Evolutionary conservation across 306 rosid species (phyloP), one percentile per base, ranked within the genome.

Genomic region (Potentilla sterilis): DNA sequence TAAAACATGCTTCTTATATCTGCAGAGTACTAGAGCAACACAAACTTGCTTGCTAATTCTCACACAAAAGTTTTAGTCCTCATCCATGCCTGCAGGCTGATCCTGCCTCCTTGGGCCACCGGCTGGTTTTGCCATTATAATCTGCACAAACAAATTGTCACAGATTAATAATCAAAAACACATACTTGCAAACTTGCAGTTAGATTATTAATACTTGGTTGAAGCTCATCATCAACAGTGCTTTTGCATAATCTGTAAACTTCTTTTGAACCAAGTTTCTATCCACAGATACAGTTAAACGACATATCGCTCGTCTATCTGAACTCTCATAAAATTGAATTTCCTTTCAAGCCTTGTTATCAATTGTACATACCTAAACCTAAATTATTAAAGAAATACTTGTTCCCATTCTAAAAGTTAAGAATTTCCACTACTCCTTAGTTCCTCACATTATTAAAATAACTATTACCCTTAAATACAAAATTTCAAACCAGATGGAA

Each of bases 51-150:
- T 62, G 67, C 32, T 47, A 61, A 12, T 21, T 55, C 48, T 24
- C n/a, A 40, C 28, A 58, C 43, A 24, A 18, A 15, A 41, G 61
- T 7, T 40, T 79, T 85, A 88, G 76, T 92, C 97, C 87, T 92
- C 99, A 32, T 95, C 99, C 92, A 79, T 79, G 77, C 91, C 92
- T 16, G 91, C 97, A 70, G 99, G 97, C 75, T 89, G 87, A 40
- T 84, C 89, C 43, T 76, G 73, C 81, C 21, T 74, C 41, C 90
- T 90, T 16, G 96, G 99, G 15, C 97, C 99, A 66, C 99, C 97
- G 8, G 97, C 97, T 21, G 97, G 99, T 85, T 90, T 92, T 35
- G 96, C 78, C 97, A 92, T 90, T 51, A 95, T 95, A 76, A 95
- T 90, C 99, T 92, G 93, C 74, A 3, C 3, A 84, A 2, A 1